Percentiles rank a stretch among this genome's conserved stretches.
Evolutionary conservation across 257 asterid species (phyloP).

Genomic region (Rubia yunnanensis): DNA sequence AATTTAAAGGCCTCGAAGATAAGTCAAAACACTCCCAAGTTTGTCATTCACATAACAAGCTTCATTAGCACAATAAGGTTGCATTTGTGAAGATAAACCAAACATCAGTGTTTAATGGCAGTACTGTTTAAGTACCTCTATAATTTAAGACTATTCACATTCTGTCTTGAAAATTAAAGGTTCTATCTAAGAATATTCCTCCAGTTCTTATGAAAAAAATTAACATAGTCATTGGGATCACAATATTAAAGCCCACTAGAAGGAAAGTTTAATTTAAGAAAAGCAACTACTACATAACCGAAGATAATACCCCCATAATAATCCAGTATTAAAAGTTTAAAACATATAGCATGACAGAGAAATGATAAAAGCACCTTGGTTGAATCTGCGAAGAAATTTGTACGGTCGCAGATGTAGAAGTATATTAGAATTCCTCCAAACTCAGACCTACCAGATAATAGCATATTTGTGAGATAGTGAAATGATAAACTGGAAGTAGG

Average conservation of each 20-base stretch:
- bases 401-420: conserved; percentile 85
- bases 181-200: not conserved
- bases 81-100: not conserved
- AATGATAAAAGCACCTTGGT: conserved; percentile 48
- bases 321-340: not conserved
- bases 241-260: not conserved
- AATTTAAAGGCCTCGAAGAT: not conserved
- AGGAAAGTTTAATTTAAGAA: not conserved
- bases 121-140: not conserved
- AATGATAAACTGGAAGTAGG: conserved; percentile 1
- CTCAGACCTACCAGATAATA: conserved; percentile 64
- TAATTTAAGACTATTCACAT: not conserved
- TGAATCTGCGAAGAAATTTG: conserved; percentile 72
- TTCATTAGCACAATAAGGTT: not conserved
- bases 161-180: not conserved
- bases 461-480: conserved; percentile 15
- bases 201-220: not conserved
- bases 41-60: not conserved
- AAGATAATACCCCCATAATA: not conserved
- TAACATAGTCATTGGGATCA: not conserved
- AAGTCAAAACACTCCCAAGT: too few species aligned
- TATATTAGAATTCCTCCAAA: conserved; percentile 77
- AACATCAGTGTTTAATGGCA: not conserved
- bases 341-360: not conserved
- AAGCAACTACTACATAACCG: not conserved